Conservation (phyloP, 2,329 filamentous ascomycete species). For the Nemania bipapillata region DNA sequence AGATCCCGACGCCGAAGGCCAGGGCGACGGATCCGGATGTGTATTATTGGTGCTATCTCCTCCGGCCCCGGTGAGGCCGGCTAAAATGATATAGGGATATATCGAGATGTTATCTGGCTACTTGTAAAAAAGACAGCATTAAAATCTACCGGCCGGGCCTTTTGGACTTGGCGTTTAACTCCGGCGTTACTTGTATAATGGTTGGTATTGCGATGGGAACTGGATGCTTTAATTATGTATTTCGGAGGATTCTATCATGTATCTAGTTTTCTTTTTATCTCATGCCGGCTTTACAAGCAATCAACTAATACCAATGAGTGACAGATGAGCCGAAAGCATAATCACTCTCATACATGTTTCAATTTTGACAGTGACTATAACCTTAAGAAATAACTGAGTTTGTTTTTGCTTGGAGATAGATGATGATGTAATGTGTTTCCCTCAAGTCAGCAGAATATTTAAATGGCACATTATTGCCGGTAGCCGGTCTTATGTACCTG, state of each 20-base stretch:
- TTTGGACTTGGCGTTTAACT: not conserved
- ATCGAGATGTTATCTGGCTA: not conserved
- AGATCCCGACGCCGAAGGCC: constrained; percentile 56
- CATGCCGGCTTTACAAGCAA: no score
- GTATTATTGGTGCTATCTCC: constrained; percentile 59
- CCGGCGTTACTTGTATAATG: no score
- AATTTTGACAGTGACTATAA: no score
- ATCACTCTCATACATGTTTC: no score
- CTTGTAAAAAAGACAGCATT: no score
- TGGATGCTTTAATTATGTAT: no score
- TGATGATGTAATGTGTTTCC: constrained; percentile 19
- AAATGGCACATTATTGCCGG: constrained; percentile 1
- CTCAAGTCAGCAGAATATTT: not conserved
- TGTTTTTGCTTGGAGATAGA: not conserved
- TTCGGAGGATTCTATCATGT: no score
- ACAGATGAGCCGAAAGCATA: no score
- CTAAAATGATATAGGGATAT: not conserved
- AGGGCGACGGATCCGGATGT: constrained; percentile 59
- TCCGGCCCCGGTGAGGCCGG: constrained; percentile 49
- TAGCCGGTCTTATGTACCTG: constrained; percentile 5
- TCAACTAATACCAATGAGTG: no score
- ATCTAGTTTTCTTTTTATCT: no score
- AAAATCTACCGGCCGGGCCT: not conserved
- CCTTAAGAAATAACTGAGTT: no score
- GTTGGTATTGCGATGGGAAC: no score